Conservation (phyloP, 2,329 filamentous ascomycete species). For the Trichoderma atrobrunneum region DNA sequence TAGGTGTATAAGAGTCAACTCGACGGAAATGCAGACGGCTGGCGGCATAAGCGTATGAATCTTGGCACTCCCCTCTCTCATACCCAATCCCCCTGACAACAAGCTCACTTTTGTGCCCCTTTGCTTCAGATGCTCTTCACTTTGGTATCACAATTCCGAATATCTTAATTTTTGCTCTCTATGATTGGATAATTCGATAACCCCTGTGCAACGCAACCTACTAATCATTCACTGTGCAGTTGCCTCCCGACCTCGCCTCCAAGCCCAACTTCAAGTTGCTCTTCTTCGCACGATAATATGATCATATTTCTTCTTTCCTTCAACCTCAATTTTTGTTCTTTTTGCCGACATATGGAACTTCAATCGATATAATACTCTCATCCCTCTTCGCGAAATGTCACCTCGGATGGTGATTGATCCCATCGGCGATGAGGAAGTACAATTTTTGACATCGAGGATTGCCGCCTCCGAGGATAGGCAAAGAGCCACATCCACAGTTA, state of each 20-base stretch:
- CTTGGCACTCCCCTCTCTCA: not conserved
- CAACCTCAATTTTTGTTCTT: not conserved
- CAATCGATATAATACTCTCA: not conserved
- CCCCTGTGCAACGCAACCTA: not conserved
- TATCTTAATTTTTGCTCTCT: not conserved
- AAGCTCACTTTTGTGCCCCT: not conserved
- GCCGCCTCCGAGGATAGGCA: not conserved
- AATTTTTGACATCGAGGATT: conserved; percentile 5
- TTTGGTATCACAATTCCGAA: not conserved
- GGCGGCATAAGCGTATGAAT: not conserved
- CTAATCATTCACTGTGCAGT: not conserved
- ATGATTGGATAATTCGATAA: not conserved
- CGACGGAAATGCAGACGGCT: not conserved
- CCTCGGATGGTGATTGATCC: not conserved
- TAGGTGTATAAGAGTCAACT: not conserved
- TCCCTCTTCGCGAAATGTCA: not conserved
- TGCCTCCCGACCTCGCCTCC: not conserved
- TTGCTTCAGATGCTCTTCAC: not conserved
- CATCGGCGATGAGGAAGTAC: not conserved
- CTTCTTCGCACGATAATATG: not conserved
- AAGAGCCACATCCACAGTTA: conserved; percentile 23
- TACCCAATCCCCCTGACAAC: not conserved
- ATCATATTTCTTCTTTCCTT: not conserved
- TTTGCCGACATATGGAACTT: not conserved
- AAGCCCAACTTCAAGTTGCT: not conserved